Conservation (phyloP, 1,284 basidiomycete species). For the Cystobasidiaceae sp. region DNA sequence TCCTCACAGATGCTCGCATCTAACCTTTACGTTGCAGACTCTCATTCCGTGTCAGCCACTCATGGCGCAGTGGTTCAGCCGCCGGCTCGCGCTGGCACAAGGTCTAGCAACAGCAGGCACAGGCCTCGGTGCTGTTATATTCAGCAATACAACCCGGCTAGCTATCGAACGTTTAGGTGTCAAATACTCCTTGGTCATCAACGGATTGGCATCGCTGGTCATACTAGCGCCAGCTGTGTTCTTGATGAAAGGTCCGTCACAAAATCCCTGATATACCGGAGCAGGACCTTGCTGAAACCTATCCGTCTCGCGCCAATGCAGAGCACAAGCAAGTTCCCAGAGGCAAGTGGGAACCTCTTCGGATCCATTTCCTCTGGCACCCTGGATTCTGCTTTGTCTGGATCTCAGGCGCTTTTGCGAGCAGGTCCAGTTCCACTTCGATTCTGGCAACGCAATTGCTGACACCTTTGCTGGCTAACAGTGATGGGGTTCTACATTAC, state of each 20-base stretch:
- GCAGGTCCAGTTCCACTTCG: conserved; percentile 23
- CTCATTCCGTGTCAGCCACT: conserved; percentile 15
- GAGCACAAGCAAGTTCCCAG: conserved; percentile 2
- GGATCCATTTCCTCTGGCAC: conserved; percentile 42
- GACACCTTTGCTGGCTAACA: not conserved
- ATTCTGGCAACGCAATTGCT: too few relatives aligned
- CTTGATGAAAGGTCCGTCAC: conserved; percentile 45
- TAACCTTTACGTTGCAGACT: not conserved
- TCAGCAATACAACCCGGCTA: conserved; percentile 45
- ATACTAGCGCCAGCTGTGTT: conserved; percentile 46
- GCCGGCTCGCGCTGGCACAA: conserved; percentile 45
- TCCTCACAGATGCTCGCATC: not conserved
- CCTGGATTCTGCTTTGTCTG: conserved; percentile 43
- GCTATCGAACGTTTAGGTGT: conserved; percentile 44
- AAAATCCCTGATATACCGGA: not conserved
- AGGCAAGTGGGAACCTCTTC: conserved; percentile 39
- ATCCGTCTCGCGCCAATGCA: not conserved
- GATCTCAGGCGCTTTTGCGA: conserved; percentile 37
- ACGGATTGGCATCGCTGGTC: conserved; percentile 46
- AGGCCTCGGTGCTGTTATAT: conserved; percentile 47
- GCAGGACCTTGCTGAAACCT: not conserved
- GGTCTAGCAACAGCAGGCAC: conserved; percentile 44
- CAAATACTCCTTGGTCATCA: conserved; percentile 47
- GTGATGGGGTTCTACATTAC: conserved; percentile 50
- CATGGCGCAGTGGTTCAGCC: conserved; percentile 45